A percentile compares a stretch with the other conserved stretches of the same genome.
These are phyloP conservation scores for Fraxinus quadrangulata DNA, from an alignment of 257 asterid species.

Conservation along the genomic window DNA sequence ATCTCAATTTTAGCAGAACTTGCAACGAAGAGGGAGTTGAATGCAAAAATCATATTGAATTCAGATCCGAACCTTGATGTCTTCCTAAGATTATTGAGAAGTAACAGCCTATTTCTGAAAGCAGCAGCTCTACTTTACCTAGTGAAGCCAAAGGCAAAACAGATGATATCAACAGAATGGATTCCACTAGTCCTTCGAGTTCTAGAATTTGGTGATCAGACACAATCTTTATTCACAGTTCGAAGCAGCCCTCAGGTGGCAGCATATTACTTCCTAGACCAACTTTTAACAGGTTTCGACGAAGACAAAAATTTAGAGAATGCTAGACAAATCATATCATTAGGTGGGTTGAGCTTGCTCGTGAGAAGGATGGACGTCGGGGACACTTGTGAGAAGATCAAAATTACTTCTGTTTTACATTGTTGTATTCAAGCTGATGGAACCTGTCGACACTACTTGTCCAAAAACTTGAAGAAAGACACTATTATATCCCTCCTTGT, in stretches of 20 bases:
- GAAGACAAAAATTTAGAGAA: constrained; percentile 65
- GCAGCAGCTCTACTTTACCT: constrained; percentile 67
- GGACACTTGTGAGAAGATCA: constrained; percentile 52
- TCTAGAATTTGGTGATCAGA: constrained; percentile 76
- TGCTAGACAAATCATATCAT: constrained; percentile 56
- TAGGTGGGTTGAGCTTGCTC: constrained; percentile 70
- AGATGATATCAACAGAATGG: constrained; percentile 75
- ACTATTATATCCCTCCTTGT: constrained; percentile 46
- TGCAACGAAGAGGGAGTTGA: constrained; percentile 50
- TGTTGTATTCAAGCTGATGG: constrained; percentile 69
- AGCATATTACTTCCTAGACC: constrained; percentile 65
- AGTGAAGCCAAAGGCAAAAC: constrained; percentile 67
- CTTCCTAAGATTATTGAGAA: constrained; percentile 49
- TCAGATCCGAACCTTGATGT: constrained; percentile 72
- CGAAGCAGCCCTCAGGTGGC: constrained; percentile 63
- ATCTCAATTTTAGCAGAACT: constrained; percentile 72
- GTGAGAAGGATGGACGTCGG: constrained; percentile 65
- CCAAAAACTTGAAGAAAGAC: constrained; percentile 53
- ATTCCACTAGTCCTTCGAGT: constrained; percentile 72
- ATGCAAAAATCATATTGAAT: constrained; percentile 43
- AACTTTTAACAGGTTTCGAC: constrained; percentile 59
- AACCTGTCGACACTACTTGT: constrained; percentile 64
- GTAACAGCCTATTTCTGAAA: constrained; percentile 69
- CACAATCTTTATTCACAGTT: constrained; percentile 57
- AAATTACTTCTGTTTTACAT: constrained; percentile 48